Evolutionary conservation across 2,329 filamentous ascomycete species (phyloP), one percentile per base, ranked within the genome.

Genomic region (Cladophialophora yegresii): DNA sequence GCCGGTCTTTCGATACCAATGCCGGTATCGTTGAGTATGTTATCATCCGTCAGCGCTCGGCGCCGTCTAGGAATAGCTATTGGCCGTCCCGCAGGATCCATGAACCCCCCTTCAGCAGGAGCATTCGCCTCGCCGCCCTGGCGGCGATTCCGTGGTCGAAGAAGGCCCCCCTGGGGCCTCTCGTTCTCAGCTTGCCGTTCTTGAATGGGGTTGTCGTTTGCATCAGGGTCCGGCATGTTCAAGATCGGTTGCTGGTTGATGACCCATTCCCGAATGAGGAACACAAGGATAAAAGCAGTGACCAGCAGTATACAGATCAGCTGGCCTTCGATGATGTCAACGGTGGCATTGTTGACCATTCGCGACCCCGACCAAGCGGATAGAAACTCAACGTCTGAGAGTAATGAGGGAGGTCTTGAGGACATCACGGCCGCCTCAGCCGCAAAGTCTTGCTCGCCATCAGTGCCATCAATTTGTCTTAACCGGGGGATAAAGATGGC

Each of bases 231-330:
- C 0, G 87, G 89, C 81, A 95, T 88, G 72, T 96, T 96, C 70
- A 95, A 89, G 69, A 93, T 89, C 4, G 93, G 95, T 74, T 99
- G 95, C 75, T 99, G 95, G 75, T 99, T 95, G 9, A 99, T 92
- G 57, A 99, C 95, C 84, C 96, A 99, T 78, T 99, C 95, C 54
- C 96, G 83, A 54, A 99, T 97, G 3, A 99, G 79, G 71, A 99
- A 99, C 49, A 99, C 88, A n/a, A 99, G 80, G 64, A 99, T 97
- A 76, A 98, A 99, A 63, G 89, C 92, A 51, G 96, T 84, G 7
- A 99, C 93, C 57, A 98, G 91, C 10, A 96, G 80, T 5, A 97
- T 80, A 0, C 93, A 99, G 70, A 99, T 96, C 54, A 98, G 85
- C 74, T 96, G 93, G 3, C 95, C 95, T 78, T 99, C 95, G 3